Conservation (phyloP, 208 protist genomes). For the Tritrichomonas foetus region DNA sequence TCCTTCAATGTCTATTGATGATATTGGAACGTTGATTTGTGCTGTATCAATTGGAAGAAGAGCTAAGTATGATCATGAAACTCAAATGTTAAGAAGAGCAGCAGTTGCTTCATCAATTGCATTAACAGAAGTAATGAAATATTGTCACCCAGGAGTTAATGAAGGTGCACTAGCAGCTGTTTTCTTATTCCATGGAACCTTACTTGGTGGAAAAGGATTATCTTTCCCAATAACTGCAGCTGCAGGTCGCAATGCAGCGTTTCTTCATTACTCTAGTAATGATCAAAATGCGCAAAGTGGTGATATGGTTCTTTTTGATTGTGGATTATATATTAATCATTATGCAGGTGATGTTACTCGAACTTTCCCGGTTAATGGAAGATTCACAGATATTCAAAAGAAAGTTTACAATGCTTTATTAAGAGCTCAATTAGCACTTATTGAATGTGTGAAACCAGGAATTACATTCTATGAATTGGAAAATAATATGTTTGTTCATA, state of each 20-base stretch:
- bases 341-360: constrained; percentile 64
- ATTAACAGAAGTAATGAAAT: constrained; percentile 36
- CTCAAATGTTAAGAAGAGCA: background rate
- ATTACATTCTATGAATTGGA: constrained; percentile 27
- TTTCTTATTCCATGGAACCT: background rate
- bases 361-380: constrained; percentile 57
- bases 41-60: background rate
- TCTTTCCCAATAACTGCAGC: constrained; percentile 58
- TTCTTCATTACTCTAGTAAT: constrained; percentile 60
- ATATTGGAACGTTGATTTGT: background rate
- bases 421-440: constrained; percentile 46
- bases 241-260: constrained; percentile 50
- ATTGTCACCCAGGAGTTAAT: constrained; percentile 25
- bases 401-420: constrained; percentile 58
- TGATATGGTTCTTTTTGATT: constrained; percentile 61
- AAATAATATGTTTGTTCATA: background rate
- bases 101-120: constrained; percentile 27
- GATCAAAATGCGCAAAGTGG: constrained; percentile 45
- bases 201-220: background rate
- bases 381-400: constrained; percentile 53
- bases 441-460: constrained; percentile 49
- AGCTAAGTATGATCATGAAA: constrained; percentile 20
- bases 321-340: constrained; percentile 53
- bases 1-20: background rate
- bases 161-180: constrained; percentile 24